These are phyloP conservation scores for Paraurostyla sp. DNA, from an alignment of 73 alveolate species.

Conservation along the genomic window DNA sequence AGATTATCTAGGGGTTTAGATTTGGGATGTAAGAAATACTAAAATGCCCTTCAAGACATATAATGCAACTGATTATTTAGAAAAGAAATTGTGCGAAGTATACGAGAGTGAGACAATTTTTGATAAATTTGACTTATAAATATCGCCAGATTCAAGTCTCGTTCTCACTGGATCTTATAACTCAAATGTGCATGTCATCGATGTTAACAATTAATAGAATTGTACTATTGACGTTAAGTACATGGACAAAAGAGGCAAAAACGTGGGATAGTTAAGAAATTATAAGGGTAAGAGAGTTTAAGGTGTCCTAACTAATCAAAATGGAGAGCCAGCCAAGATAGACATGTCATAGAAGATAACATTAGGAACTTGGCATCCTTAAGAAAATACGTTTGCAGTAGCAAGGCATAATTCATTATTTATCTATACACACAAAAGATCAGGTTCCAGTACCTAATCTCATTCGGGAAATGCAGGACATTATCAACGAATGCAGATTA, in stretches of 20 bases:
- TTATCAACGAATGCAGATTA: not conserved
- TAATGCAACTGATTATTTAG: slow-evolving; percentile 78
- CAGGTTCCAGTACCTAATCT: not conserved
- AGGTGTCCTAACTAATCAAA: slow-evolving; percentile 16
- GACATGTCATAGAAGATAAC: slow-evolving; percentile 50
- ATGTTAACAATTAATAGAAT: slow-evolving; percentile 18
- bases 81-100: slow-evolving; percentile 82
- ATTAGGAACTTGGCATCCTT: slow-evolving; percentile 70
- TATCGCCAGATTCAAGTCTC: slow-evolving; percentile 37
- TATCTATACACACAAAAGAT: slow-evolving; percentile 52
- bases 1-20: slow-evolving; percentile 82
- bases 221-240: slow-evolving; percentile 62
- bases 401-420: slow-evolving; percentile 69
- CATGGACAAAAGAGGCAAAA: slow-evolving; percentile 69
- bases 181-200: slow-evolving; percentile 60
- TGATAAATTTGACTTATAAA: slow-evolving; percentile 76
- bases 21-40: slow-evolving; percentile 86
- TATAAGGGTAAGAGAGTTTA: slow-evolving; percentile 54
- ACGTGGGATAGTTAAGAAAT: slow-evolving; percentile 37
- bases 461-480: not conserved
- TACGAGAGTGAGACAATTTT: slow-evolving; percentile 84
- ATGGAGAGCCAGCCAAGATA: slow-evolving; percentile 40
- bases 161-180: slow-evolving; percentile 66
- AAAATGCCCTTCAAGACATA: slow-evolving; percentile 76
- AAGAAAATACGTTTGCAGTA: slow-evolving; percentile 64